phyloP scores from a whole-genome alignment of 305 asterid species.

The Solanum hybrid region DNA sequence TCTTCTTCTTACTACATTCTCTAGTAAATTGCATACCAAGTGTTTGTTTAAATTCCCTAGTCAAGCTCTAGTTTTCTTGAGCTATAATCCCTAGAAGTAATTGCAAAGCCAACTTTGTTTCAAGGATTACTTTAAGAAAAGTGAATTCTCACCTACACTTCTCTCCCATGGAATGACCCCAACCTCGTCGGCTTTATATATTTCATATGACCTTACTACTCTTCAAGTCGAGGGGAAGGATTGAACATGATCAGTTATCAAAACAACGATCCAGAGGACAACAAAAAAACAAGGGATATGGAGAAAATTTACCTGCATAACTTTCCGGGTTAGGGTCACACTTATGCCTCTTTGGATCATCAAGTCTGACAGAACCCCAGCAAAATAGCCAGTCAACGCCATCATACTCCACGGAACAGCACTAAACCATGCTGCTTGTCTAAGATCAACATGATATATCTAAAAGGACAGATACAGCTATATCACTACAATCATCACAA shows the following conservation, averaged over 20 bases:
- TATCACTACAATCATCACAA: neutral
- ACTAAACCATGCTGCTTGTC: conserved; percentile 98
- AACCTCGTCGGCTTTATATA: neutral
- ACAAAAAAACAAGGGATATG: neutral
- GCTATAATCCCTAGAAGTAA: neutral
- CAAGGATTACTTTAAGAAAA: neutral
- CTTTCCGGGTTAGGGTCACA: conserved; percentile 84
- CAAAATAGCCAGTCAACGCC: conserved; percentile 81
- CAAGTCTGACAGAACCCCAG: conserved; percentile 76
- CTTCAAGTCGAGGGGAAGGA: neutral
- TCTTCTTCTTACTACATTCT: neutral
- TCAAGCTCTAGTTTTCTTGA: neutral
- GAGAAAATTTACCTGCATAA: conserved; percentile 64
- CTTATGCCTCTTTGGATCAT: conserved; percentile 71
- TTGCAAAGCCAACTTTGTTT: neutral
- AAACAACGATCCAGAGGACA: neutral
- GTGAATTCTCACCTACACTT: neutral
- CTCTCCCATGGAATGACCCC: neutral
- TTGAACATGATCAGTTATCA: neutral
- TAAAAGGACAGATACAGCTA: conserved; percentile 23
- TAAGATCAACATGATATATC: conserved; percentile 82
- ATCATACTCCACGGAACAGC: conserved; percentile 98
- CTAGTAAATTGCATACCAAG: neutral
- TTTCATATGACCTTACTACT: neutral
- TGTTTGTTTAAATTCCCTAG: neutral